A percentile compares a stretch with the other conserved stretches of the same genome.
phyloP scores from a whole-genome alignment of 2,329 filamentous ascomycete species.

The Neofusicoccum cordaticola region DNA sequence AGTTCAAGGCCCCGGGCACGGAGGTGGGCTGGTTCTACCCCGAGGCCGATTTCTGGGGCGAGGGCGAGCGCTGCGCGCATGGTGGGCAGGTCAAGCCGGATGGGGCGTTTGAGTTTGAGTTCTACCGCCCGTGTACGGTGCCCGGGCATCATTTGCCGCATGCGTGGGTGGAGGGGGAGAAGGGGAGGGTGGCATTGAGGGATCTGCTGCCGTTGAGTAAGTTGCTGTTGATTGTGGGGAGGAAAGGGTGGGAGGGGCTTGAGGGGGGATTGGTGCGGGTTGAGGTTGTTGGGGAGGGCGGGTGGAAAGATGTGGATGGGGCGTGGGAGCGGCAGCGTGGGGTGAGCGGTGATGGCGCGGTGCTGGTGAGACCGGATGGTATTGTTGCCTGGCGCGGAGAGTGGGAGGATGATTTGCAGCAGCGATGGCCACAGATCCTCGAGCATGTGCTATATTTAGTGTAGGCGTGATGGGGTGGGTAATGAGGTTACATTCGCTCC shows the following conservation, averaged over 20 bases:
- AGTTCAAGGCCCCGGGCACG: slow-evolving; percentile 34
- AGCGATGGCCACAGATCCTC: slow-evolving; percentile 10
- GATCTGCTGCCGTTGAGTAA: slow-evolving; percentile 13
- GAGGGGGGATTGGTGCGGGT: not conserved
- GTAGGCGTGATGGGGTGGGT: too few relatives aligned
- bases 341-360: slow-evolving; percentile 23
- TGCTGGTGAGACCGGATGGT: slow-evolving; percentile 33
- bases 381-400: slow-evolving; percentile 27
- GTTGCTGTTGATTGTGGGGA: not conserved
- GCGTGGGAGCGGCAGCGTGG: slow-evolving; percentile 21
- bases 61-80: slow-evolving; percentile 20
- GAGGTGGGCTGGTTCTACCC: slow-evolving; percentile 39
- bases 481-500: too few relatives aligned
- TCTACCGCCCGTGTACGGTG: slow-evolving; percentile 27
- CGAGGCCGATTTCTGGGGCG: slow-evolving; percentile 8
- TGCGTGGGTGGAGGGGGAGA: slow-evolving; percentile 23
- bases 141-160: slow-evolving; percentile 36
- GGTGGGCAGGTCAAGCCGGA: slow-evolving; percentile 24
- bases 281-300: not conserved
- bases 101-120: slow-evolving; percentile 20
- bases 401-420: not conserved
- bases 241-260: not conserved
- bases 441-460: not conserved
- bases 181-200: not conserved
- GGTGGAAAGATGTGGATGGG: slow-evolving; percentile 19